Percentiles rank a stretch among this genome's conserved stretches.
phyloP scores from a whole-genome alignment of 257 asterid species.

The Nicotiana attenuata region DNA sequence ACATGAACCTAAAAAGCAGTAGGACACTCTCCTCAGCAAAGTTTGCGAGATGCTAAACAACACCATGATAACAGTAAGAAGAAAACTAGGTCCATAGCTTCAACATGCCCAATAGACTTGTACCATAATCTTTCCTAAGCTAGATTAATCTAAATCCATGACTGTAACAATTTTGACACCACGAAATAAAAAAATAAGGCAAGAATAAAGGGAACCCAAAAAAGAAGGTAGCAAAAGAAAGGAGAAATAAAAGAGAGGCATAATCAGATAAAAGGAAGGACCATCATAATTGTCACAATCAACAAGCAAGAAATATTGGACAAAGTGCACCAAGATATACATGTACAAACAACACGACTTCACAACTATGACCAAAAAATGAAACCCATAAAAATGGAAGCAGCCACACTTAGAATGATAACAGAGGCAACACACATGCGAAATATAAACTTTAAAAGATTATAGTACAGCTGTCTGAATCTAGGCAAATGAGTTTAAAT shows the following conservation, averaged over 20 bases:
- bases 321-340: neutral
- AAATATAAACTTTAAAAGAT: constrained; percentile 15
- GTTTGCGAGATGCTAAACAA: too few relatives aligned
- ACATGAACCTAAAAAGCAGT: too few relatives aligned
- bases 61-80: neutral
- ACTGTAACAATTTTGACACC: neutral
- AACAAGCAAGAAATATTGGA: neutral
- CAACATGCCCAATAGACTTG: neutral
- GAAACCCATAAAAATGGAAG: neutral
- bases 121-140: neutral
- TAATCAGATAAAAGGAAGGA: neutral
- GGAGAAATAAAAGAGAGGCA: neutral
- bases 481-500: constrained; percentile 30
- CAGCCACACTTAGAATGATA: neutral
- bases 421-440: neutral
- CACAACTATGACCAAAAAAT: neutral
- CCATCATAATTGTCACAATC: neutral
- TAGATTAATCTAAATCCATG: neutral
- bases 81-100: neutral
- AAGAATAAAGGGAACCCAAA: neutral
- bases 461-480: constrained; percentile 44
- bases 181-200: neutral
- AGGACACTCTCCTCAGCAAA: too few relatives aligned
- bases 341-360: neutral
- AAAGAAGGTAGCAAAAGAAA: neutral